Evolutionary conservation across 305 asterid species (phyloP).

Genomic region (Rubia balearica): DNA sequence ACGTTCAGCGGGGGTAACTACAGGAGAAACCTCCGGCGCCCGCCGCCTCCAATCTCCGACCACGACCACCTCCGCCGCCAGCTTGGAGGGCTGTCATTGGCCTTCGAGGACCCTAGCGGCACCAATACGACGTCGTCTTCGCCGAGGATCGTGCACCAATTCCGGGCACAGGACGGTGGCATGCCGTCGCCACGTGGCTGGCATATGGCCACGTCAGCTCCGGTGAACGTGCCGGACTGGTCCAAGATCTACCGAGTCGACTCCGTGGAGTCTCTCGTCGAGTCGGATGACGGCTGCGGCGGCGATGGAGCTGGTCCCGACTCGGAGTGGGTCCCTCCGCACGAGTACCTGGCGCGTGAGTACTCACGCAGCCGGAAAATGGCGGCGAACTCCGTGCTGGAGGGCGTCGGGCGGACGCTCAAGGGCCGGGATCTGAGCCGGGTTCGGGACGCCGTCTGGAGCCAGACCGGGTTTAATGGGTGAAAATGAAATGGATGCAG

Average conservation of each 20-base stretch:
- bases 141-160: slow-evolving; percentile 55
- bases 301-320: slow-evolving; percentile 35
- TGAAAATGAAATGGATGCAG: slow-evolving; percentile 14
- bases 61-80: slow-evolving; percentile 11
- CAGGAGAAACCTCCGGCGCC: slow-evolving; percentile 21
- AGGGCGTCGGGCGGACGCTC: slow-evolving; percentile 79
- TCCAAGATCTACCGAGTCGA: slow-evolving; percentile 64
- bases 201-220: slow-evolving; percentile 63
- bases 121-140: slow-evolving; percentile 35
- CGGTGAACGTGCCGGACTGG: slow-evolving; percentile 86
- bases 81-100: slow-evolving; percentile 72
- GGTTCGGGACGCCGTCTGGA: slow-evolving; percentile 92
- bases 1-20: slow-evolving; percentile 21
- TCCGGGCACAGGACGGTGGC: slow-evolving; percentile 36
- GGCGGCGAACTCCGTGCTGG: slow-evolving; percentile 61
- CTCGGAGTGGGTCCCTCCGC: slow-evolving; percentile 63
- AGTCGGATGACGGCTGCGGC: slow-evolving; percentile 35
- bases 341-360: slow-evolving; percentile 38
- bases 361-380: slow-evolving; percentile 46
- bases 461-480: slow-evolving; percentile 87
- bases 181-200: slow-evolving; percentile 38
- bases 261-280: slow-evolving; percentile 61
- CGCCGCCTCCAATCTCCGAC: slow-evolving; percentile 25
- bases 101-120: slow-evolving; percentile 47
- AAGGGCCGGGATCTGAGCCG: slow-evolving; percentile 90